These are phyloP conservation scores for Gracilaria gracilis DNA, from an alignment of 23 red algal species.

Conservation along the genomic window DNA sequence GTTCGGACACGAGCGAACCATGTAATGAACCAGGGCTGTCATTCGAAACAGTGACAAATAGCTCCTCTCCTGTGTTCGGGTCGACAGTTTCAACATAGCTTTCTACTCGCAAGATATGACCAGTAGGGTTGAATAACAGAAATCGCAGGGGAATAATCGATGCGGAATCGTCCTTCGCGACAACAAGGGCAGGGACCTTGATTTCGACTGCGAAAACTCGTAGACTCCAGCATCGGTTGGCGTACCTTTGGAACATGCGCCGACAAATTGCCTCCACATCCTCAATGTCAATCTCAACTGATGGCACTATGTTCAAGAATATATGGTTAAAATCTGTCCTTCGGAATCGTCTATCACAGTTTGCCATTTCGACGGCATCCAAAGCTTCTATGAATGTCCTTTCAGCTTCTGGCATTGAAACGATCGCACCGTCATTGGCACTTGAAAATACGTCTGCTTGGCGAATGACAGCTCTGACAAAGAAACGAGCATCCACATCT, in stretches of 20 bases:
- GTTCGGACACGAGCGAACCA: constrained; percentile 88
- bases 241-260: constrained; percentile 92
- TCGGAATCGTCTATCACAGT: constrained; percentile 91
- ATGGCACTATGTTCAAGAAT: constrained; percentile 92
- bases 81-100: constrained; percentile 94
- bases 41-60: constrained; percentile 63
- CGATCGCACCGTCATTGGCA: constrained; percentile 70
- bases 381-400: constrained; percentile 93
- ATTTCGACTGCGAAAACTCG: constrained; percentile 97
- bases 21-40: constrained; percentile 83
- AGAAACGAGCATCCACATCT: constrained; percentile 96
- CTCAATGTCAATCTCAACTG: constrained; percentile 87
- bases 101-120: constrained; percentile 92
- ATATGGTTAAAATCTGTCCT: constrained; percentile 98
- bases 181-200: constrained; percentile 65
- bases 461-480: constrained; percentile 96
- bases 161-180: constrained; percentile 13
- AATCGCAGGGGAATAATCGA: constrained; percentile 90
- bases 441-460: constrained; percentile 86
- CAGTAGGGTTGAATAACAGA: constrained; percentile 95
- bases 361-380: constrained; percentile 97
- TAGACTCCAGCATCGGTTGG: constrained; percentile 87
- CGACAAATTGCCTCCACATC: constrained; percentile 96
- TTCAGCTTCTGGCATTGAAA: constrained; percentile 96
- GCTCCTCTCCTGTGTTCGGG: constrained; percentile 64